A percentile compares a stretch with the other conserved stretches of the same genome.
Conservation (phyloP, 2,329 filamentous ascomycete genomes). For the Coniella vitis region DNA sequence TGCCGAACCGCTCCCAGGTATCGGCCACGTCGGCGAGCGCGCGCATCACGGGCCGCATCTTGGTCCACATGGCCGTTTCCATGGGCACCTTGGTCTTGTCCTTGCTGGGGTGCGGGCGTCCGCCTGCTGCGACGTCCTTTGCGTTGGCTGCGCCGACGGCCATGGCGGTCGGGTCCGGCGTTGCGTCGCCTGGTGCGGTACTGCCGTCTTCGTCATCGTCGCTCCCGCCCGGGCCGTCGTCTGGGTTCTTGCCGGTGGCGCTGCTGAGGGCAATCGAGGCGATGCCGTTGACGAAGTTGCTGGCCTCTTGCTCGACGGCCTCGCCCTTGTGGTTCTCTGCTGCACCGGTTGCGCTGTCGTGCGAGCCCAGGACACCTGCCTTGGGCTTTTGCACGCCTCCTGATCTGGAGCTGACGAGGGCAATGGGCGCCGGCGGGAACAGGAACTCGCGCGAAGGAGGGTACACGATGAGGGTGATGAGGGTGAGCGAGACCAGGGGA, state of each 20-base stretch:
- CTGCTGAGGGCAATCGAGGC: slow-evolving; percentile 66
- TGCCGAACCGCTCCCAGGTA: slow-evolving; percentile 44
- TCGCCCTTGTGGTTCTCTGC: slow-evolving; percentile 79
- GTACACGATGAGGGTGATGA: slow-evolving; percentile 60
- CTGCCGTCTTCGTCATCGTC: slow-evolving; percentile 28
- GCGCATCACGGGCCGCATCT: slow-evolving; percentile 67
- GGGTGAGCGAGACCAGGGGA: slow-evolving; percentile 49
- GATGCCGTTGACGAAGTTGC: slow-evolving; percentile 70
- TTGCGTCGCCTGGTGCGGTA: slow-evolving; percentile 19
- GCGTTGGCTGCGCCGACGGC: slow-evolving; percentile 33
- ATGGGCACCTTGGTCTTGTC: slow-evolving; percentile 77
- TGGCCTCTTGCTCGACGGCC: slow-evolving; percentile 75
- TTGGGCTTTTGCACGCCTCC: slow-evolving; percentile 73
- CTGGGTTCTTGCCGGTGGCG: slow-evolving; percentile 69
- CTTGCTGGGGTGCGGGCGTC: slow-evolving; percentile 40
- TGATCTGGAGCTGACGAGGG: slow-evolving; percentile 61
- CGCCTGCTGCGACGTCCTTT: slow-evolving; percentile 39
- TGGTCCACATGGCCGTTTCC: slow-evolving; percentile 61
- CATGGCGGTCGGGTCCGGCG: slow-evolving; percentile 31
- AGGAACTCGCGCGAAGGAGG: slow-evolving; percentile 54
- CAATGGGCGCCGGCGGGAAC: slow-evolving; percentile 72
- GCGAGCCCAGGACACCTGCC: slow-evolving; percentile 67
- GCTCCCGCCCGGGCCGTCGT: slow-evolving; percentile 51
- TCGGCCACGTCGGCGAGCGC: slow-evolving; percentile 40
- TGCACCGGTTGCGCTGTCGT: slow-evolving; percentile 72